phyloP scores from a whole-genome alignment of 257 asterid species.

The Vinca minor region DNA sequence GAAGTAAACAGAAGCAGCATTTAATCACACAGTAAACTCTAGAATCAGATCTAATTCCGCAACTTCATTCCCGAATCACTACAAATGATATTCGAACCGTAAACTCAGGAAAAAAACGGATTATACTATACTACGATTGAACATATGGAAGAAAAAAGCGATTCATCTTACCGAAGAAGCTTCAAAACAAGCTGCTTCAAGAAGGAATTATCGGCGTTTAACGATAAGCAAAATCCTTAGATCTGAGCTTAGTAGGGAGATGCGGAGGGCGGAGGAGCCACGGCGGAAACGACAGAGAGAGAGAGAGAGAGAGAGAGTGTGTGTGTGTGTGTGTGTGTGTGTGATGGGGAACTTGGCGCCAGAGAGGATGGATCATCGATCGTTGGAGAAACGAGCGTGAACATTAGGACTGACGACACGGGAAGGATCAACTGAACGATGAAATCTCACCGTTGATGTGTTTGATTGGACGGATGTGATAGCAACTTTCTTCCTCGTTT shows the following conservation, averaged over 20 bases:
- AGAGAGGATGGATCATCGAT: constrained; percentile 1
- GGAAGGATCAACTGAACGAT: background rate
- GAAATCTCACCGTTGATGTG: constrained; percentile 10
- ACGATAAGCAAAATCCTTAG: constrained; percentile 8
- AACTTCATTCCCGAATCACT: constrained; percentile 8
- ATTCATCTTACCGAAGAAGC: constrained; percentile 7
- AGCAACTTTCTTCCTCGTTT: background rate
- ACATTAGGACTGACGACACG: too few relatives aligned
- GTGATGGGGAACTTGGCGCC: constrained; percentile 5
- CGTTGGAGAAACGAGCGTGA: background rate
- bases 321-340: background rate
- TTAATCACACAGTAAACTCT: background rate
- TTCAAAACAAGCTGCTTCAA: background rate
- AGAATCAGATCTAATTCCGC: constrained; percentile 10
- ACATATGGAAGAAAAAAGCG: background rate
- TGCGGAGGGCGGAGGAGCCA: background rate
- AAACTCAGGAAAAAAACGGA: constrained; percentile 4
- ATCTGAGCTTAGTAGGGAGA: constrained; percentile 9
- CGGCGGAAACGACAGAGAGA: background rate
- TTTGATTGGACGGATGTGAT: constrained; percentile 10
- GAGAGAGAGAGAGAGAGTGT: too few relatives aligned
- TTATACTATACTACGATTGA: background rate
- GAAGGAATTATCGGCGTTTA: background rate
- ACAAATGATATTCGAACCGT: too few relatives aligned
- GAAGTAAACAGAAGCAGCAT: constrained; percentile 1